phyloP scores from a whole-genome alignment of 116 monocot genomes.

The Phalaenopsis hybrid region DNA sequence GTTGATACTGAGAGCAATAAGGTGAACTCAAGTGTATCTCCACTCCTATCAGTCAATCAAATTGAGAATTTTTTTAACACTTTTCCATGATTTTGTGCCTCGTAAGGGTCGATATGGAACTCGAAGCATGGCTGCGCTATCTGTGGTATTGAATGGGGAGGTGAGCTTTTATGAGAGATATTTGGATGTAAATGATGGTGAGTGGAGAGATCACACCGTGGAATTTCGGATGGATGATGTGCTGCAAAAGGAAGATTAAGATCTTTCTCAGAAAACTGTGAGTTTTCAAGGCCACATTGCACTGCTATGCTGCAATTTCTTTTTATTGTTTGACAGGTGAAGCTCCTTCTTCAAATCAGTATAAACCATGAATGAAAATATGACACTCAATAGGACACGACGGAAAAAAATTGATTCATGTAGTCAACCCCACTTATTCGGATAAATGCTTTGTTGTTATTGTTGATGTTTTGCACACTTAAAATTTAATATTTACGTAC shows the following conservation, averaged over 20 bases:
- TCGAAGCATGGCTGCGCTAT: constrained; percentile 52
- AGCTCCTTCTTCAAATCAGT: neutral
- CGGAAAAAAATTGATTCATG: no score
- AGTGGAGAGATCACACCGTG: constrained; percentile 76
- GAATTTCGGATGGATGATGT: constrained; percentile 36
- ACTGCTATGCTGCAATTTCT: no score
- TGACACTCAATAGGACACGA: neutral
- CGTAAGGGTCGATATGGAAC: constrained; percentile 77
- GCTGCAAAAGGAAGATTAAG: neutral
- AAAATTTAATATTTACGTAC: no score
- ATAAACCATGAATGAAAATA: neutral
- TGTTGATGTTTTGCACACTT: no score
- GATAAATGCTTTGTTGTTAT: no score
- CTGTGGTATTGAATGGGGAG: constrained; percentile 33
- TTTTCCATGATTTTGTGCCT: neutral
- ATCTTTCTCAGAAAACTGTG: neutral
- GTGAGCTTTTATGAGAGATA: constrained; percentile 75
- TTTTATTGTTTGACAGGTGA: no score
- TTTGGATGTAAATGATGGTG: constrained; percentile 51
- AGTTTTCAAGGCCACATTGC: neutral
- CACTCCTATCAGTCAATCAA: neutral
- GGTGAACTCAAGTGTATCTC: constrained; percentile 23
- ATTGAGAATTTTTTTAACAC: neutral
- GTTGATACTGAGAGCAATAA: constrained; percentile 50
- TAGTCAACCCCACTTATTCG: no score